Evolutionary conservation across 2,329 filamentous ascomycete species (phyloP), one percentile per base, ranked within the genome.

Genomic region (Ceratocystis cubensis): DNA sequence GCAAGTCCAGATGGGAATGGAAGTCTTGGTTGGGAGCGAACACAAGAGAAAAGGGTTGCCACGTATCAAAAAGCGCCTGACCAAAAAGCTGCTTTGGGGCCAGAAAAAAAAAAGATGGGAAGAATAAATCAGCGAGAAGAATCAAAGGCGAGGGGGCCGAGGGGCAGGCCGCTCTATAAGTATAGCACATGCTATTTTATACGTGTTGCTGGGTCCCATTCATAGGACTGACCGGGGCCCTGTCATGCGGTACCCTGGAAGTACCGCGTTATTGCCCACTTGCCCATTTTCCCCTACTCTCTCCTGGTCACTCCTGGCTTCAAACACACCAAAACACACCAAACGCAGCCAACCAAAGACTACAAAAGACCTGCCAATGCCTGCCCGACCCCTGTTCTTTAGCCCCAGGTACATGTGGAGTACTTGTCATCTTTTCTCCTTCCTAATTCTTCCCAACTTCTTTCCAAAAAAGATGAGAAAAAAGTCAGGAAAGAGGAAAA

Each of bases 121-220:
- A 63, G 56, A 67, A 67, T 65, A 65, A 62, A 59, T 59, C 63
- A 63, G 59, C 66, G 67, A 57, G 63, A 65, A 65, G 63, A 68
- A 62, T 68, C 69, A 69, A 56, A 65, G 66, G 66, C 20, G 59
- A 69, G 65, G 65, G 64, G 65, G 67, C 65, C 75, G 76, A 76
- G 76, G 75, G 76, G 76, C 75, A 76, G 74, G 75, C 74, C 73
- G 73, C 74, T 75, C 75, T 76, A 77, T 77, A 76, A 76, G 75
- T 75, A 74, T 74, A 73, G 66, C 74, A 72, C 74, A 72, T 77
- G 74, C 75, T 77, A 75, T 78, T 77, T 77, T 78, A 78, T 78
- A 78, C 76, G 76, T 75, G 75, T 67, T 67, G 57, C 63, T 63
- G 44, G 64, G 63, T 50, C 57, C 41, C 37, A 41, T 56, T 65